Conservation (phyloP, 768 basidiomycete genomes). For the Boletus reticulatus region DNA sequence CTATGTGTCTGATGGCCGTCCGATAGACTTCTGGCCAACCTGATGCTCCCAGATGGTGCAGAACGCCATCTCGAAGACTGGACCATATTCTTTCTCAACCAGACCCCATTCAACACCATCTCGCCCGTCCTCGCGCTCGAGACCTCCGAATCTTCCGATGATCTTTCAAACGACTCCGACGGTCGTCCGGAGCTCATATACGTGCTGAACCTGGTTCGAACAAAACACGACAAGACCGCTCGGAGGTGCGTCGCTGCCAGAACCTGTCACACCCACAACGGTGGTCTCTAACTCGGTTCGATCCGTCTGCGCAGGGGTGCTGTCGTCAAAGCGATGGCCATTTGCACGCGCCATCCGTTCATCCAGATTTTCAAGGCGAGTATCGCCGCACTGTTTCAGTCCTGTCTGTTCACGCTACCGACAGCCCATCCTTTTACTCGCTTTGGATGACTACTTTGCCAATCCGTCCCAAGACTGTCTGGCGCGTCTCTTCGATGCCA, state of each 20-base stretch:
- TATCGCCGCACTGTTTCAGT: not conserved
- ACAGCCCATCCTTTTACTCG: conserved; percentile 89
- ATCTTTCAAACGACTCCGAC: conserved; percentile 24
- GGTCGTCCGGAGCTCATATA: conserved; percentile 62
- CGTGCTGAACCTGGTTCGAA: conserved; percentile 87
- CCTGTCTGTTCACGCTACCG: conserved; percentile 4
- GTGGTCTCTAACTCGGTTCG: conserved; percentile 10
- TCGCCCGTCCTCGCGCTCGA: conserved; percentile 77
- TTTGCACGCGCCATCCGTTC: conserved; percentile 90
- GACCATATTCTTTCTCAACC: conserved; percentile 98
- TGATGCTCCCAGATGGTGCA: conserved; percentile 98
- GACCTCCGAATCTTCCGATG: conserved; percentile 38
- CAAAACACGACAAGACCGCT: conserved; percentile 83
- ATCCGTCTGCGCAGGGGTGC: conserved; percentile 63
- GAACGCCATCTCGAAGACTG: conserved; percentile 94
- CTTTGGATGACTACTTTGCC: conserved; percentile 91
- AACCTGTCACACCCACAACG: not conserved
- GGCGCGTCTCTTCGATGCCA: conserved; percentile 84
- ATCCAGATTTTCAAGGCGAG: conserved; percentile 93
- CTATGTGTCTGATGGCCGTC: conserved; percentile 2
- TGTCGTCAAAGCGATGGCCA: conserved; percentile 90
- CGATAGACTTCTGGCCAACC: conserved; percentile 83
- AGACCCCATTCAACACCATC: conserved; percentile 85
- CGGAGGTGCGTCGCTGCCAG: conserved; percentile 52
- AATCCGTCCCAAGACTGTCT: conserved; percentile 90